Base-by-base conservation (phyloP, 2,329 filamentous ascomycete genomes). In the Xenoacremonium recifei region DNA sequence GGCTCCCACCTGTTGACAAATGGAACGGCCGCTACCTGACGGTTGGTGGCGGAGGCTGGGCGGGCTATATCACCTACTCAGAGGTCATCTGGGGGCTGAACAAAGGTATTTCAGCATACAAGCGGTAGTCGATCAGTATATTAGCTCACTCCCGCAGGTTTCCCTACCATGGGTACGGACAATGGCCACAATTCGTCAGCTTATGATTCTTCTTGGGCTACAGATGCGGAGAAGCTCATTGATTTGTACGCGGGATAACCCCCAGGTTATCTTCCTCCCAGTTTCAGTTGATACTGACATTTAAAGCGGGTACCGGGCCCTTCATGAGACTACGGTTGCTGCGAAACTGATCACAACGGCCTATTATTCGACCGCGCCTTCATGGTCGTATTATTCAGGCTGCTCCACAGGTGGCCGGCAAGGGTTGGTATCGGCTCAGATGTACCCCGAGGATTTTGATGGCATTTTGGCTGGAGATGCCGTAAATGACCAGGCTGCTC, bases 361-460 rank as follows among this genome's bases (percentile, higher is more conserved):
- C 1, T 79, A 76, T 57, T 82, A 82, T 51, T 59, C 60, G 2
- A 45, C 42, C 3, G 4, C 20, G 0, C 56, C 65, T 1, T 57
- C 61, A 1, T 73, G 70, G 39, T 72, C 69, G 1, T 83, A 82
- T 58, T 82, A 74, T 45, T 54, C 73, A 3, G 80, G 80, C 6
- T 83, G 80, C 53, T 82, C 77, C 0, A 73, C 76, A 0, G 80
- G 81, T 6, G 79, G 80, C 1, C 67, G 79, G 0, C 76, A 83
- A 62, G 80, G 77, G 4, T 62, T 79, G 23, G 76, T 75, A 39
- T 69, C 71, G 6, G 71, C 75, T 0, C 71, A 82, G 49, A 54
- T 62, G 11, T 80, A 71, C 46, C 77, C 80, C 0, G 63, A 72
- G 0, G 77, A 81, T 45, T 82, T 80, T 39, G 76, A 83, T 38